phyloP scores from a whole-genome alignment of 352 stramenopile genomes.

The Phytopythium boreale region DNA sequence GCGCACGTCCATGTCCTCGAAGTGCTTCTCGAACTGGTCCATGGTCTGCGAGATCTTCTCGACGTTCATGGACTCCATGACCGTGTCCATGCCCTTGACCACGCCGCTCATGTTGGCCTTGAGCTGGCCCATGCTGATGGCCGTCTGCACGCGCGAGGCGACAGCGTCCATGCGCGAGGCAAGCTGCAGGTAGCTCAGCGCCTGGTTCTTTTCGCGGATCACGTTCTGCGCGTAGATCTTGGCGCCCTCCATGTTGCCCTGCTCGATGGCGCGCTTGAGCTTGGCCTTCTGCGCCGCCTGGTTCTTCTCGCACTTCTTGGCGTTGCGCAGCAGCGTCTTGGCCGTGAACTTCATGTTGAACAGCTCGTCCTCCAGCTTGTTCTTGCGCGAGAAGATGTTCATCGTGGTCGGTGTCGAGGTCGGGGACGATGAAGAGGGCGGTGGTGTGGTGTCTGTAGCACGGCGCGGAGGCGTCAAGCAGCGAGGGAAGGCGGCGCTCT shows the following conservation, averaged over 20 bases:
- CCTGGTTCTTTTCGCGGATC: conserved; percentile 85
- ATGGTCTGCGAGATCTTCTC: conserved; percentile 97
- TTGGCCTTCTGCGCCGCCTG: conserved; percentile 93
- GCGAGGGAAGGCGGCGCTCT: background rate
- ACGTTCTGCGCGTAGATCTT: conserved; percentile 96
- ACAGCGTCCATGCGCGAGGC: conserved; percentile 96
- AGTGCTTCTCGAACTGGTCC: conserved; percentile 99
- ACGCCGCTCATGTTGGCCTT: conserved; percentile 96
- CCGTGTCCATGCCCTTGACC: conserved; percentile 96
- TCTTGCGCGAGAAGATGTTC: conserved; percentile 84
- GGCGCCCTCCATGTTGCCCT: conserved; percentile 97
- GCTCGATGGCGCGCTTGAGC: conserved; percentile 95
- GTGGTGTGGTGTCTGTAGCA: background rate
- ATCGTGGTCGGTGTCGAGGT: conserved; percentile 25
- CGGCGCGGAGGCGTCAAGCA: background rate
- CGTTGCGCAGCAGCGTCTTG: conserved; percentile 86
- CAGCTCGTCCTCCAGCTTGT: conserved; percentile 84
- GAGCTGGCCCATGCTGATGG: conserved; percentile 93
- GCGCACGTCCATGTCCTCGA: conserved; percentile 98
- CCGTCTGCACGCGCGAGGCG: conserved; percentile 94
- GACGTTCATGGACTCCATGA: conserved; percentile 97
- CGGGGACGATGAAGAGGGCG: background rate
- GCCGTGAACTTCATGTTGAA: conserved; percentile 91
- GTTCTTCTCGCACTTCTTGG: conserved; percentile 99
- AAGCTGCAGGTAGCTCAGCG: conserved; percentile 95